phyloP scores from a whole-genome alignment of 1,139 yeast genomes.

The Suhomyces choctaworum region DNA sequence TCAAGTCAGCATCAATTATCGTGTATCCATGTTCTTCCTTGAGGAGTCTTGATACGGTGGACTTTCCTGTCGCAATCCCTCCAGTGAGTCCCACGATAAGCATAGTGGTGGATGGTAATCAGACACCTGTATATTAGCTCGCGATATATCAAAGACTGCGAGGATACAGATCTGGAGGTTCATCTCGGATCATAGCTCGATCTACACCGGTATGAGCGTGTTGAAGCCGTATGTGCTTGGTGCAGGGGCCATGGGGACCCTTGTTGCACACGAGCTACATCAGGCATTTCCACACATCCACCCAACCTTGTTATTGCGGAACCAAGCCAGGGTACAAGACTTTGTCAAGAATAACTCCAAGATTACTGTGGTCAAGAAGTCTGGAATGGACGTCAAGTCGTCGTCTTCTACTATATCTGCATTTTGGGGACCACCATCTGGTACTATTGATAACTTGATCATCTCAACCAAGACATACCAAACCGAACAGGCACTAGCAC shows the following conservation, averaged over 20 bases:
- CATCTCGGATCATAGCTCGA: too few relatives aligned
- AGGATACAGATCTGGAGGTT: too few relatives aligned
- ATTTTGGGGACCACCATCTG: constrained; percentile 14
- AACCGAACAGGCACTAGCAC: constrained; percentile 46
- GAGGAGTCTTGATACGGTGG: constrained; percentile 75
- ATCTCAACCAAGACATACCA: constrained; percentile 67
- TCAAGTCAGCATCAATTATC: constrained; percentile 84
- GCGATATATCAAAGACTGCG: too few relatives aligned
- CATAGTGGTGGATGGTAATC: constrained; percentile 51
- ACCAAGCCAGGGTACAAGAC: constrained; percentile 35
- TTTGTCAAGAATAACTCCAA: constrained; percentile 42
- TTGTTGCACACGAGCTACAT: constrained; percentile 41
- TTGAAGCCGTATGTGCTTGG: constrained; percentile 39
- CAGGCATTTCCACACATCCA: constrained; percentile 31
- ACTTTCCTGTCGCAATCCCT: constrained; percentile 93
- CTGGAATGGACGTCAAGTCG: constrained; percentile 18
- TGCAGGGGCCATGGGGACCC: constrained; percentile 46
- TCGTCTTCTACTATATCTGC: constrained; percentile 16
- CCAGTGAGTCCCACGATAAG: constrained; percentile 92
- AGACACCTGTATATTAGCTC: too few relatives aligned
- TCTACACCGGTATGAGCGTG: too few relatives aligned
- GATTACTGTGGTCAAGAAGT: constrained; percentile 26
- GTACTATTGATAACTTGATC: constrained; percentile 50
- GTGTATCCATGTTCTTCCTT: constrained; percentile 52
- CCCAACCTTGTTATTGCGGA: constrained; percentile 41